Evolutionary conservation across 2,329 filamentous ascomycete genomes (phyloP).

Genomic region (Fusarium phyllophilum): DNA sequence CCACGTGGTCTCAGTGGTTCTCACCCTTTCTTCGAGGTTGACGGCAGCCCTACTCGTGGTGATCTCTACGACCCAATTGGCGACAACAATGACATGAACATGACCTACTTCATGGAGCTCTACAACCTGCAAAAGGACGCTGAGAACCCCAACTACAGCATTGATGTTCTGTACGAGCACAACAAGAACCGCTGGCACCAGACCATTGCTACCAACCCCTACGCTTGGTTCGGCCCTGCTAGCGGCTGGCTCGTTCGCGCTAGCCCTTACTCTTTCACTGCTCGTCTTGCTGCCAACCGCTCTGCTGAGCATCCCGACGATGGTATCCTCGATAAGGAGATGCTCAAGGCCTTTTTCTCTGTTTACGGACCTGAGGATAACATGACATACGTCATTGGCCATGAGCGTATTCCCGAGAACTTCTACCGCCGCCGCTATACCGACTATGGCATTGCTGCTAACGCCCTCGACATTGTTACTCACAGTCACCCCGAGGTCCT

Average conservation of each 20-base stretch:
- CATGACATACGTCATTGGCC: conserved; percentile 57
- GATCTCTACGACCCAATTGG: conserved; percentile 61
- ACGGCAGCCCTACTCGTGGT: conserved; percentile 62
- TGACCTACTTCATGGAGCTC: conserved; percentile 61
- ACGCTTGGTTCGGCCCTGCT: conserved; percentile 65
- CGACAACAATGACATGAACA: conserved; percentile 61
- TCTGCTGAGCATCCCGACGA: conserved; percentile 51
- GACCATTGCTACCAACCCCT: conserved; percentile 60
- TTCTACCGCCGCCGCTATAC: conserved; percentile 56
- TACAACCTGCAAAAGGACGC: conserved; percentile 55
- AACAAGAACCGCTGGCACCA: conserved; percentile 58
- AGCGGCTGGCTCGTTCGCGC: conserved; percentile 61
- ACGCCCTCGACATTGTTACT: conserved; percentile 53
- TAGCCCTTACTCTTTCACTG: conserved; percentile 58
- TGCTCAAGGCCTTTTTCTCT: conserved; percentile 59
- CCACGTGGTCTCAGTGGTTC: conserved; percentile 60
- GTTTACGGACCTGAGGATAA: conserved; percentile 51
- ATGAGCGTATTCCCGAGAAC: conserved; percentile 63
- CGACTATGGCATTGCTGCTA: conserved; percentile 58
- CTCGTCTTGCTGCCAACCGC: conserved; percentile 57
- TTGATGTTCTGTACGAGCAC: conserved; percentile 55
- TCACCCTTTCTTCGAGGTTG: conserved; percentile 66
- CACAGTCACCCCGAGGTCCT: conserved; percentile 54
- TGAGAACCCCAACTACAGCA: conserved; percentile 44
- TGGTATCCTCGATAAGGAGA: conserved; percentile 45